These are phyloP conservation scores for Eragrostis tef DNA, from an alignment of 202 grass and related monocot genomes.

Conservation along the genomic window DNA sequence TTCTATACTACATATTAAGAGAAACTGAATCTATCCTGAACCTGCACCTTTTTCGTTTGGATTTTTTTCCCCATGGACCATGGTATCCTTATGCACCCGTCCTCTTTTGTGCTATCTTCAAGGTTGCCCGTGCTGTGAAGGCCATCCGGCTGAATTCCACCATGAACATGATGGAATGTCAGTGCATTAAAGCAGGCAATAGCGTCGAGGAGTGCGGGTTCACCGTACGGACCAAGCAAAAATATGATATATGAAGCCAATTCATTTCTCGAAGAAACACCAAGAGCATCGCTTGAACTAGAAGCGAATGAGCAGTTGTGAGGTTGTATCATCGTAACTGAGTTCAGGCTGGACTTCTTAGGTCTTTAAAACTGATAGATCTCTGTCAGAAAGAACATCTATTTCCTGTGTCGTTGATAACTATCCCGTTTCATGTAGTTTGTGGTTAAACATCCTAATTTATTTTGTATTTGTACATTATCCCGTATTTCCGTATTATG, in stretches of 20 bases:
- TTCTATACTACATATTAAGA: no score
- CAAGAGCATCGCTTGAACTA: constrained; percentile 7
- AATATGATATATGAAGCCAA: constrained; percentile 14
- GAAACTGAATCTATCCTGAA: not conserved
- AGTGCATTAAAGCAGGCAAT: constrained; percentile 40
- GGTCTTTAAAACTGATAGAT: constrained; percentile 31
- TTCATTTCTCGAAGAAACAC: not conserved
- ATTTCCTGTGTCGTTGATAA: constrained; percentile 31
- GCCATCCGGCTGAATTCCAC: not conserved
- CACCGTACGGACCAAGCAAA: constrained; percentile 27
- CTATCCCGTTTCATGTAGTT: constrained; percentile 19
- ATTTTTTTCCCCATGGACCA: not conserved
- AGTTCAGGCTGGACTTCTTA: constrained; percentile 17
- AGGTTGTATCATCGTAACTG: constrained; percentile 39
- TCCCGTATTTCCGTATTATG: not conserved
- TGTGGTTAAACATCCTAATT: constrained; percentile 29
- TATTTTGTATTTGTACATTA: constrained; percentile 52
- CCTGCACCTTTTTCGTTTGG: not conserved
- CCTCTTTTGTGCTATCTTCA: constrained; percentile 6
- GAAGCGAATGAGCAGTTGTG: not conserved
- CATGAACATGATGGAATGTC: constrained; percentile 14
- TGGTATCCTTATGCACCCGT: constrained; percentile 30
- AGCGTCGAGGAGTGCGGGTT: constrained; percentile 45
- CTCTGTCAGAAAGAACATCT: constrained; percentile 14
- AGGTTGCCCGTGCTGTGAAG: constrained; percentile 61